phyloP scores from a whole-genome alignment of 2,329 filamentous ascomycete species.

The Venturia oleaginea region DNA sequence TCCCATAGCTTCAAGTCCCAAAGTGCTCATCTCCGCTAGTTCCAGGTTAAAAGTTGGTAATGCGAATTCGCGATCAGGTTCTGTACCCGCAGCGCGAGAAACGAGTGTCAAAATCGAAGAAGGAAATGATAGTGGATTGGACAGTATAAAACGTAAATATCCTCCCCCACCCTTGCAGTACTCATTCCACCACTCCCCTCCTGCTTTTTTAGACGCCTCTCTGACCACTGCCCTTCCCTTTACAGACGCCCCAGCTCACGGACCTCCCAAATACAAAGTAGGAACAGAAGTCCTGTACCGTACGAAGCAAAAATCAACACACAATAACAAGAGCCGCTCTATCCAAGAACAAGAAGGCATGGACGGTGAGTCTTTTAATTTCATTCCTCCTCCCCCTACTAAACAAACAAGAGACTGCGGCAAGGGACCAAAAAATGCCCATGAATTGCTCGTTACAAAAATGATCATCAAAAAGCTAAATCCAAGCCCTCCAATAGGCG shows the following conservation, averaged over 20 bases:
- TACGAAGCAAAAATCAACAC: constrained; percentile 24
- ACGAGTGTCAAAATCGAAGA: constrained; percentile 44
- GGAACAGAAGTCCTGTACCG: constrained; percentile 44
- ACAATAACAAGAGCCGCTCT: constrained; percentile 17
- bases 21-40: constrained; percentile 11
- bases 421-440: neutral
- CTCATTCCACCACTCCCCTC: neutral
- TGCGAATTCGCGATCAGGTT: constrained; percentile 25
- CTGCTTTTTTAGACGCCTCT: neutral
- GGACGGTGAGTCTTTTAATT: constrained; percentile 1
- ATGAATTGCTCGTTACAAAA: neutral
- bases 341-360: constrained; percentile 4
- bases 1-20: constrained; percentile 19
- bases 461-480: constrained; percentile 1
- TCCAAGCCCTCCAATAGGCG: constrained; percentile 24
- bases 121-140: constrained; percentile 33
- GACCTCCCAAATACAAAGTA: constrained; percentile 18
- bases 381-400: neutral
- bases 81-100: constrained; percentile 38
- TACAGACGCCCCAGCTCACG: constrained; percentile 3
- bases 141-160: constrained; percentile 33
- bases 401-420: neutral
- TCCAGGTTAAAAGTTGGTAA: constrained; percentile 14
- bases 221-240: neutral
- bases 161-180: neutral